Conservation (phyloP, 495 filamentous ascomycete genomes). For the Penicillium simplicissimum region DNA sequence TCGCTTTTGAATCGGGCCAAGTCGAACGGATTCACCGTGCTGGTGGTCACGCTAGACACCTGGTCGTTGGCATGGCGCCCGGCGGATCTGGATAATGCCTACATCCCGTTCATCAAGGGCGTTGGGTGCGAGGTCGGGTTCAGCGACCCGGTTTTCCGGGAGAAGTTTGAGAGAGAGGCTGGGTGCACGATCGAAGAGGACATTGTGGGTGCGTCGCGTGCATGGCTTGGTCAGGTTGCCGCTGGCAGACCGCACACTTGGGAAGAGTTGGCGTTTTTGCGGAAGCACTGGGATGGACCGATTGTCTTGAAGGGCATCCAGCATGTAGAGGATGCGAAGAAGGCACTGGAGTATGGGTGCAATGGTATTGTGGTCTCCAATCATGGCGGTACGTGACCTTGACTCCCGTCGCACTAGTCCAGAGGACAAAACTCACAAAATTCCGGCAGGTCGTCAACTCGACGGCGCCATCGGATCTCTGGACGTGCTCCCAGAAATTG, state of each 20-base stretch:
- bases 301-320: slow-evolving; percentile 54
- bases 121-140: slow-evolving; percentile 47
- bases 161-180: slow-evolving; percentile 50
- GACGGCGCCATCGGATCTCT: slow-evolving; percentile 66
- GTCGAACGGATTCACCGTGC: slow-evolving; percentile 46
- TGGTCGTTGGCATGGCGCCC: slow-evolving; percentile 57
- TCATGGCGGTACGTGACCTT: slow-evolving; percentile 46
- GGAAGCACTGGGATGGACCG: slow-evolving; percentile 61
- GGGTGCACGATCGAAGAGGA: slow-evolving; percentile 52
- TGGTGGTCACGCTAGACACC: slow-evolving; percentile 48
- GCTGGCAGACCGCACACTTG: slow-evolving; percentile 54
- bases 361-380: slow-evolving; percentile 58
- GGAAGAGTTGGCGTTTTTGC: slow-evolving; percentile 57
- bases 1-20: slow-evolving; percentile 64
- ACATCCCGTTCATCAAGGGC: slow-evolving; percentile 50
- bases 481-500: slow-evolving; percentile 65
- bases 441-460: slow-evolving; percentile 55
- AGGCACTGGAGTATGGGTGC: slow-evolving; percentile 48
- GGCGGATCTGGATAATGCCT: slow-evolving; percentile 63
- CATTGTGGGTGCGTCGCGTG: slow-evolving; percentile 40
- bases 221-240: slow-evolving; percentile 54
- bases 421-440: not conserved
- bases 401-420: not conserved
- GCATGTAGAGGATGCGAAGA: slow-evolving; percentile 51
- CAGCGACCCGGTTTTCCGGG: slow-evolving; percentile 63